Evolutionary conservation across 345 rosid species (phyloP), one percentile per base, ranked within the genome.

Genomic region (Citrus unshiu): DNA sequence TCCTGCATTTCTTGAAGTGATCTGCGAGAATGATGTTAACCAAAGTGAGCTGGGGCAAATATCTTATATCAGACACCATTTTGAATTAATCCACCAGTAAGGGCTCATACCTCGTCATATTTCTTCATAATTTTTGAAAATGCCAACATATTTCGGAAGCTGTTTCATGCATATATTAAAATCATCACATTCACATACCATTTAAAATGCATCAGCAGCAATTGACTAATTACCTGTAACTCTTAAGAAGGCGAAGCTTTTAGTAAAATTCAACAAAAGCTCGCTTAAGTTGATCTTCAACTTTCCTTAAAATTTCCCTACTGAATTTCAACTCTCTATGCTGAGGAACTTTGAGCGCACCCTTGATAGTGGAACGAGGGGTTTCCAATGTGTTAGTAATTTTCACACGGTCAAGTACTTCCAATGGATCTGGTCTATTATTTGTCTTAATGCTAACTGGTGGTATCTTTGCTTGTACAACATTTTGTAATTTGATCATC

Each of bases 51-150:
- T 3, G 51, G 51, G 18, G 22, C 9, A 14, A 49, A 29, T 9
- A 25, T 10, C 32, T 25, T 24, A 61, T 27, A 25, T 24, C 13
- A 61, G 1, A 37, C 21, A 66, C 25, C 22, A 43, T 43, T 43
- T 67, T 37, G 51, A 22, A 67, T 67, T 4, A 37, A 37, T 9
- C 43, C 27, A 72, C 57, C 70, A 62, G 18, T 21, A 25, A 71
- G 32, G 6, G 10, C 7, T 4, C 9, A 7, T 81, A 90, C 93
- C 90, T 93, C 90, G 72, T 90, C 95, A 84, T 91, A 91, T 83
- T 91, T 91, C 86, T 93, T 93, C 88, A 93, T 63, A 58, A 93
- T 91, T 84, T 91, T 93, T 2, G 91, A 89, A 78, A 90, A 85
- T 8, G 93, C 95, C 79, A 91, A 76, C 19, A 81, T 83, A 70